These are phyloP conservation scores for Colletotrichum viniferum DNA, from an alignment of 2,329 filamentous ascomycete genomes.

Conservation along the genomic window DNA sequence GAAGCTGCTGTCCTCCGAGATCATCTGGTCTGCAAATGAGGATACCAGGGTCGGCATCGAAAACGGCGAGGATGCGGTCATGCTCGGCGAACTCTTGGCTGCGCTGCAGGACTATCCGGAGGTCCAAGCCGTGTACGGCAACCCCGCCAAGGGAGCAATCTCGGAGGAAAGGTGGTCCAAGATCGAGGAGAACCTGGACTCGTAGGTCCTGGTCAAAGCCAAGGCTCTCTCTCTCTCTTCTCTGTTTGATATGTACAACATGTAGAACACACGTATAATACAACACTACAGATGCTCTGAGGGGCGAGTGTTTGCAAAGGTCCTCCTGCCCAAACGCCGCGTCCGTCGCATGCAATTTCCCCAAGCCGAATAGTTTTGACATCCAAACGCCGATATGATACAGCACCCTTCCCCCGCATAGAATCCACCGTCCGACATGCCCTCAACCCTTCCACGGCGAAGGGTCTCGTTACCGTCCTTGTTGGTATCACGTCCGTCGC, in stretches of 20 bases:
- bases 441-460: background rate
- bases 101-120: constrained; percentile 70
- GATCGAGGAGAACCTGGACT: constrained; percentile 52
- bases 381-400: constrained; percentile 18
- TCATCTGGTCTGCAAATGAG: constrained; percentile 83
- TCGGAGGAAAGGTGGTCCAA: constrained; percentile 58
- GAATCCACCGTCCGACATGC: background rate
- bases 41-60: constrained; percentile 74
- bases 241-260: constrained; percentile 10
- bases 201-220: background rate
- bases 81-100: constrained; percentile 64
- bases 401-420: background rate
- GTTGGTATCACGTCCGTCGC: background rate
- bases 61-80: constrained; percentile 56
- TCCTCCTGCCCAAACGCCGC: constrained; percentile 9
- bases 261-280: constrained; percentile 11
- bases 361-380: constrained; percentile 15
- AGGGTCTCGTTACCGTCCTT: background rate
- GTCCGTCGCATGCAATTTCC: background rate
- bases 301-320: constrained; percentile 4
- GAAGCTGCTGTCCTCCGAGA: constrained; percentile 75
- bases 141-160: constrained; percentile 58
- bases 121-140: constrained; percentile 81
- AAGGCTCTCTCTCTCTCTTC: background rate
- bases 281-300: constrained; percentile 10